Conservation (phyloP, 345 rosid genomes). For the Psidium friedrichsthalianum region DNA sequence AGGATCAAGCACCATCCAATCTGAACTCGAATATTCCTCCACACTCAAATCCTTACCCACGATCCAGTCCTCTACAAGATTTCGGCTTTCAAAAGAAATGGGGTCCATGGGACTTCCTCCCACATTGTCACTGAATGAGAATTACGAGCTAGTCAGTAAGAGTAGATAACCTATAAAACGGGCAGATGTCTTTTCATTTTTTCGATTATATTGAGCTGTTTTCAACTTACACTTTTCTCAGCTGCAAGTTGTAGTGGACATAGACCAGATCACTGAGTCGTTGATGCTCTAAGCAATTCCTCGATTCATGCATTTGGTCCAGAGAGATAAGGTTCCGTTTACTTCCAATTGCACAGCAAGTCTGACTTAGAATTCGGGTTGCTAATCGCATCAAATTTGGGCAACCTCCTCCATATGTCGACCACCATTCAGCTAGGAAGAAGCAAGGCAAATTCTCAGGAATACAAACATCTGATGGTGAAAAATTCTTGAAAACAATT, state of each 20-base stretch:
- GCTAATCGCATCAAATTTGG: slow-evolving; percentile 82
- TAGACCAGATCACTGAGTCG: slow-evolving; percentile 58
- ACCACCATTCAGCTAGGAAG: slow-evolving; percentile 90
- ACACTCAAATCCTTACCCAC: slow-evolving; percentile 29
- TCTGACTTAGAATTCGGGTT: slow-evolving; percentile 66
- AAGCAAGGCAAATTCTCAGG: neutral
- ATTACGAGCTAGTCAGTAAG: slow-evolving; percentile 3
- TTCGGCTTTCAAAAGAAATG: slow-evolving; percentile 30
- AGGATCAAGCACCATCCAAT: slow-evolving; percentile 66
- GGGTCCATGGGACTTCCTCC: slow-evolving; percentile 34
- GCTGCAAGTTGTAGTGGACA: slow-evolving; percentile 76
- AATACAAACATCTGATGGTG: neutral
- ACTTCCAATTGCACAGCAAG: slow-evolving; percentile 49
- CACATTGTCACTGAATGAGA: slow-evolving; percentile 21
- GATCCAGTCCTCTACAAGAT: slow-evolving; percentile 70
- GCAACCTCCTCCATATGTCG: slow-evolving; percentile 85
- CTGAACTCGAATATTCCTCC: slow-evolving; percentile 42
- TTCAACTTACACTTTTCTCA: slow-evolving; percentile 21
- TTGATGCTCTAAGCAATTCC: slow-evolving; percentile 69
- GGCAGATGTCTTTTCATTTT: neutral
- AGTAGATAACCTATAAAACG: neutral
- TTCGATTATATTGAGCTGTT: neutral
- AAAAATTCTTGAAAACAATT: neutral
- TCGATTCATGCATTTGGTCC: slow-evolving; percentile 39
- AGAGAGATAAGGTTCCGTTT: slow-evolving; percentile 22